Percentiles rank a stretch among this genome's conserved stretches.
These are phyloP conservation scores for Ogataea nakhonphanomensis DNA, from an alignment of 805 yeast species.

Conservation along the genomic window DNA sequence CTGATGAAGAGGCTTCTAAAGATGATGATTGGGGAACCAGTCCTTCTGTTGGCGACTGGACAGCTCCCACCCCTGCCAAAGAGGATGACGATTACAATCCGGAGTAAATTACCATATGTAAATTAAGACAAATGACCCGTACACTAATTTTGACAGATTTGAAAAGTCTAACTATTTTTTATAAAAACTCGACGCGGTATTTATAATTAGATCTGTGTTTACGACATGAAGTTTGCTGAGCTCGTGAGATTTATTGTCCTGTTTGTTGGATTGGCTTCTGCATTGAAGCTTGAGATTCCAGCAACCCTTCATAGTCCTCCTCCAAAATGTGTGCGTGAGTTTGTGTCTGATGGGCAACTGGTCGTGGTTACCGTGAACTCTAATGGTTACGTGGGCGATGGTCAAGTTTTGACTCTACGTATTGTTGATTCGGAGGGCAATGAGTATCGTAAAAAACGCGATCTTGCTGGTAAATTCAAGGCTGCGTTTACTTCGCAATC, in stretches of 20 bases:
- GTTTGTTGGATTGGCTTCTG: slow-evolving; percentile 11
- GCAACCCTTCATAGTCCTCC: slow-evolving; percentile 29
- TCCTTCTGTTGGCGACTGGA: slow-evolving; percentile 45
- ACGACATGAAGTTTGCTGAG: slow-evolving; percentile 5
- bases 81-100: slow-evolving; percentile 28
- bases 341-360: slow-evolving; percentile 76
- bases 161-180: slow-evolving; percentile 1
- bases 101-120: slow-evolving; percentile 5
- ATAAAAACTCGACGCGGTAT: slow-evolving; percentile 11
- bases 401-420: slow-evolving; percentile 68
- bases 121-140: slow-evolving; percentile 3
- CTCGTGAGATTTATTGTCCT: slow-evolving; percentile 3
- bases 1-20: slow-evolving; percentile 26
- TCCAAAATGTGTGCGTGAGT: slow-evolving; percentile 89
- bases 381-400: slow-evolving; percentile 78
- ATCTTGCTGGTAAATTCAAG: slow-evolving; percentile 66
- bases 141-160: slow-evolving; percentile 2
- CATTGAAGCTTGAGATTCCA: slow-evolving; percentile 32
- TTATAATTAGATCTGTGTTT: slow-evolving; percentile 9
- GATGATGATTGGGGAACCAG: slow-evolving; percentile 39
- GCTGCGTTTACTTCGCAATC: slow-evolving; percentile 84
- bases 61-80: slow-evolving; percentile 44
- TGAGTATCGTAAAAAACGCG: slow-evolving; percentile 74
- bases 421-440: slow-evolving; percentile 81
- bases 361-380: slow-evolving; percentile 82